Base-by-base conservation (phyloP, 1,284 basidiomycete genomes). In the Marasmius tenuissimus region DNA sequence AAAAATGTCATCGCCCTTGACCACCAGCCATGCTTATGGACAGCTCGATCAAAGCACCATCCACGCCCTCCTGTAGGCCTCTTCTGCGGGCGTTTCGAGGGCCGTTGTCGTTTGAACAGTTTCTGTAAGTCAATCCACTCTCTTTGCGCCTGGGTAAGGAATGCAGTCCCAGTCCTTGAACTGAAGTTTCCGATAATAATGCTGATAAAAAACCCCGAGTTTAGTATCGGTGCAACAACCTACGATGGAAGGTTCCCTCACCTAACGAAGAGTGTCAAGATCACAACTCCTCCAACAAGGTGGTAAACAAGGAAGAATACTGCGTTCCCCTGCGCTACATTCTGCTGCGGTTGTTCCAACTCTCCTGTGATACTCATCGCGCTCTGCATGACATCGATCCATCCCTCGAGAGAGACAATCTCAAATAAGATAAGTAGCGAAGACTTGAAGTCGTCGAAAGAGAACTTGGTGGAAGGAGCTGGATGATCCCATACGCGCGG, bases 101-200 rank as follows among this genome's bases (percentile, higher is more conserved):
- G 96, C 38, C 86, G 83, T 71, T 98, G 96, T 27, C 94, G 88
- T 61, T 84, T 87, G 73, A 99, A 92, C 52, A 97, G 81, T 71
- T 95, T 94, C 67, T 93, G 87, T 20, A 99, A 75, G 73, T 98
- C 95, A 61, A 96, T 92, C 97, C 97, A 99, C 73, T 96, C 94
- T 61, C 92, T 81, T 72, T 98, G 97, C n/a, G 94, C 85, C 58
- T 89, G 86, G 0, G 96, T 98, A 52, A 93, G 79, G 61, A 92
- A 87, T 4, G 91, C 95, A 39, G 85, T 86, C 37, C 95, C 95
- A 6, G 93, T 96, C 70, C 87, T 89, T 20, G 88, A 87, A 65
- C 87, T 89, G 77, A 98, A 98, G 75, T 97, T 97, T 59, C 92
- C 91, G 70, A 98, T 98, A 75, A 98, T 97, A 73, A 98, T 95